Evolutionary conservation across 768 basidiomycete species (phyloP).

Genomic region (Pleurotus tuoliensis): DNA sequence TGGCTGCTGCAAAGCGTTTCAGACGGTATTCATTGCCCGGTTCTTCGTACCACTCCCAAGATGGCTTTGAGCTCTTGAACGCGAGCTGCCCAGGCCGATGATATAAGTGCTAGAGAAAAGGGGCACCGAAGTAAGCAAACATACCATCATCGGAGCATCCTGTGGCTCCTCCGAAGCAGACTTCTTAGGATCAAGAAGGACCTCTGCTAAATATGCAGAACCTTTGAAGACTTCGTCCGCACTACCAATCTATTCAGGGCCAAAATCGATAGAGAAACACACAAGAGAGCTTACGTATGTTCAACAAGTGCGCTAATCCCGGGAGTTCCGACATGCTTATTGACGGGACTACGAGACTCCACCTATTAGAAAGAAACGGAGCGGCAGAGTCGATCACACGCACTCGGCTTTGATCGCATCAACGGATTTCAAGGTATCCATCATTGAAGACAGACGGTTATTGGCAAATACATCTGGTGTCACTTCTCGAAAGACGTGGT

Average conservation of each 20-base stretch:
- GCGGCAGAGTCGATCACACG: neutral
- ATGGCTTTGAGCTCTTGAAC: slow-evolving; percentile 15
- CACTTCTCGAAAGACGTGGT: slow-evolving; percentile 32
- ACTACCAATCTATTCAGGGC: slow-evolving; percentile 7
- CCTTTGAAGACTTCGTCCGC: slow-evolving; percentile 19
- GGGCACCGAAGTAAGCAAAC: neutral
- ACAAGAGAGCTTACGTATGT: slow-evolving; percentile 9
- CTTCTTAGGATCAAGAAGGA: slow-evolving; percentile 14
- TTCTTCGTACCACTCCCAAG: slow-evolving; percentile 29
- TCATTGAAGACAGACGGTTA: slow-evolving; percentile 28
- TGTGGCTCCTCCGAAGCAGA: slow-evolving; percentile 3
- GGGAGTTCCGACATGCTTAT: slow-evolving; percentile 14
- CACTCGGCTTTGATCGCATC: slow-evolving; percentile 25
- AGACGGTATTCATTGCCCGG: slow-evolving; percentile 24
- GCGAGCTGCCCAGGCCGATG: slow-evolving; percentile 20
- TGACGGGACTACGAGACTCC: slow-evolving; percentile 12
- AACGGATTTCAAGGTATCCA: slow-evolving; percentile 24
- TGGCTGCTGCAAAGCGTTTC: slow-evolving; percentile 25
- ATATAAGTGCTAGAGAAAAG: slow-evolving; percentile 7
- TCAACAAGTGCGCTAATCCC: slow-evolving; percentile 14
- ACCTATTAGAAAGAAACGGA: neutral
- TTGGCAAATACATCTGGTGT: slow-evolving; percentile 28
- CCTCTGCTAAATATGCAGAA: slow-evolving; percentile 13
- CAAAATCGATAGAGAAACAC: neutral
- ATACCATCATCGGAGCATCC: slow-evolving; percentile 2